A percentile compares a stretch with the other conserved stretches of the same genome.
Conservation (phyloP, 352 stramenopile genomes). For the Pythium pectinolyticum region DNA sequence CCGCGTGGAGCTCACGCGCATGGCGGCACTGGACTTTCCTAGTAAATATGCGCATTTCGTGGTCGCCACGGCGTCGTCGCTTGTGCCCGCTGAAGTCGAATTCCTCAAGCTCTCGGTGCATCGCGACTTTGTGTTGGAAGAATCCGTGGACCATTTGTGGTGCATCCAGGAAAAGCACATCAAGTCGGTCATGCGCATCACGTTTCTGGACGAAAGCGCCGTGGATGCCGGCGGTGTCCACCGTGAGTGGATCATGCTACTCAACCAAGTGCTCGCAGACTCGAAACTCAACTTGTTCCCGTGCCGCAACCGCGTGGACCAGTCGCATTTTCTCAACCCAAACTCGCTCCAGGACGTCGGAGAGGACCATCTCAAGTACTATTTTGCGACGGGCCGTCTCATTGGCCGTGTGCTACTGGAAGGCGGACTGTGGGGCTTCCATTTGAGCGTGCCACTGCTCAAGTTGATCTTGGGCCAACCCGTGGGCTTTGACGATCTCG, state of each 20-base stretch:
- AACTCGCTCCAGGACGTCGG: conserved; percentile 52
- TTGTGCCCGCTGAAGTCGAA: conserved; percentile 65
- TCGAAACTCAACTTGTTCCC: conserved; percentile 51
- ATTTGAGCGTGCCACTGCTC: conserved; percentile 94
- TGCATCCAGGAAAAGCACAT: conserved; percentile 60
- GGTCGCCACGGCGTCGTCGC: conserved; percentile 55
- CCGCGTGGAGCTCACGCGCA: conserved; percentile 40
- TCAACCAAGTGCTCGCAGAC: conserved; percentile 59
- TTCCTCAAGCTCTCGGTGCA: conserved; percentile 69
- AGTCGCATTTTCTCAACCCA: conserved; percentile 63
- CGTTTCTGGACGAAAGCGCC: conserved; percentile 84
- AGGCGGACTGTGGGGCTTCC: conserved; percentile 89
- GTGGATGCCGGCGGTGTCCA: conserved; percentile 87
- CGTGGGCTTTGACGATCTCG: conserved; percentile 92
- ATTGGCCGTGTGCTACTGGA: conserved; percentile 76
- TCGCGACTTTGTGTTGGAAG: conserved; percentile 60
- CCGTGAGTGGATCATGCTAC: conserved; percentile 92
- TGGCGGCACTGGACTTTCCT: conserved; percentile 51
- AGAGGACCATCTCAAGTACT: conserved; percentile 65
- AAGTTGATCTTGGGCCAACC: conserved; percentile 97
- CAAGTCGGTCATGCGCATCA: conserved; percentile 79
- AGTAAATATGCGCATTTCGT: conserved; percentile 80
- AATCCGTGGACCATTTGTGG: conserved; percentile 68
- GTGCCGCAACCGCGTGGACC: conserved; percentile 56
- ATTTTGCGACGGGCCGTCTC: conserved; percentile 56